phyloP scores from a whole-genome alignment of 805 yeast species.

The Saccharomycopsis babjevae region DNA sequence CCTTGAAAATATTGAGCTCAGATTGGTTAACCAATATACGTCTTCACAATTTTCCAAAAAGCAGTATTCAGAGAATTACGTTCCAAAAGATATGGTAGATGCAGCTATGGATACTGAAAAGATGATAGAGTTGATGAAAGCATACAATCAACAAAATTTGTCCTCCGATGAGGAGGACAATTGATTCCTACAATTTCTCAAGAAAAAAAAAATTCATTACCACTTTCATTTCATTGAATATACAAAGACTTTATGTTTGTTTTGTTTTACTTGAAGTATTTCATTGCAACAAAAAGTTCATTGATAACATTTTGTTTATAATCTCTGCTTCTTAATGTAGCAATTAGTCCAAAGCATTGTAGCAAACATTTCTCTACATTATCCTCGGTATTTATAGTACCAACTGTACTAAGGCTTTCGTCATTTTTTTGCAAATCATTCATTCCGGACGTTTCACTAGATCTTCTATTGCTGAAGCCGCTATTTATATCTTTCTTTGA shows the following conservation, averaged over 20 bases:
- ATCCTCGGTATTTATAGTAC: neutral
- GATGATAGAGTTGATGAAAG: slow-evolving; percentile 56
- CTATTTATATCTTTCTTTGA: neutral
- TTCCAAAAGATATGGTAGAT: slow-evolving; percentile 84
- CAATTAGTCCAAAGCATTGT: slow-evolving; percentile 54
- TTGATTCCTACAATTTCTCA: neutral
- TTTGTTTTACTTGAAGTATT: neutral
- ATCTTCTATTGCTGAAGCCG: neutral
- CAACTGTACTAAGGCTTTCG: slow-evolving; percentile 15
- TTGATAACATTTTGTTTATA: slow-evolving; percentile 52
- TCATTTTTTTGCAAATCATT: slow-evolving; percentile 29
- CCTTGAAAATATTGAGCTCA: slow-evolving; percentile 37
- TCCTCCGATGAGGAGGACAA: slow-evolving; percentile 11
- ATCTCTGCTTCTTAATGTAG: slow-evolving; percentile 42
- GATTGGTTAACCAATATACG: slow-evolving; percentile 62
- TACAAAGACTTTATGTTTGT: neutral
- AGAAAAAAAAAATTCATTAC: neutral
- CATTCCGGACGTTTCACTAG: neutral
- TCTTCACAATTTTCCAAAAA: slow-evolving; percentile 68
- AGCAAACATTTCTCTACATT: slow-evolving; percentile 27
- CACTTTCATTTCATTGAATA: neutral
- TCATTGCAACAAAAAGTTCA: slow-evolving; percentile 28
- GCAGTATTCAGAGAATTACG: slow-evolving; percentile 83
- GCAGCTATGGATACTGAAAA: slow-evolving; percentile 62
- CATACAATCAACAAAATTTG: slow-evolving; percentile 39